A percentile compares a stretch with the other conserved stretches of the same genome.
Conservation (phyloP, 345 rosid genomes). For the Lumnitzera littorea region DNA sequence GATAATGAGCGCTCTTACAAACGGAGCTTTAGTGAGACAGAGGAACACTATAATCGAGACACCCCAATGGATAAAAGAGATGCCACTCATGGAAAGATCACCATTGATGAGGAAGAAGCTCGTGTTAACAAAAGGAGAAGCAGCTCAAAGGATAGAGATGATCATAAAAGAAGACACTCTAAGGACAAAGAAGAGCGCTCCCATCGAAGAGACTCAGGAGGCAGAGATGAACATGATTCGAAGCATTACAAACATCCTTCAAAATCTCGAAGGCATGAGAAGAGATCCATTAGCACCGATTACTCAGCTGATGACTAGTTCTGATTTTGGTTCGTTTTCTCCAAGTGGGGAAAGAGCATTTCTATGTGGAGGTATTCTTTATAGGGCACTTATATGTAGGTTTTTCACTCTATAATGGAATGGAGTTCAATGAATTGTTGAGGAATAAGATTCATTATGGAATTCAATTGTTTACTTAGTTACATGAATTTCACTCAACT, state of each 20-base stretch:
- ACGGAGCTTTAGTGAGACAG: conserved; percentile 17
- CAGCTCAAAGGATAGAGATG: conserved; percentile 25
- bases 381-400: too few species aligned
- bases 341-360: background rate
- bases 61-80: conserved; percentile 14
- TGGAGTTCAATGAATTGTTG: too few species aligned
- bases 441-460: too few species aligned
- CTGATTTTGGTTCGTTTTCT: background rate
- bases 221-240: conserved; percentile 9
- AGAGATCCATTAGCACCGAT: conserved; percentile 17
- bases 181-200: conserved; percentile 22
- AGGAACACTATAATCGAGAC: conserved; percentile 1
- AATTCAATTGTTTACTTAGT: too few species aligned
- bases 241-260: background rate
- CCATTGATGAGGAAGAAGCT: conserved; percentile 9
- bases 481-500: too few species aligned
- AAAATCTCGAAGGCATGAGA: conserved; percentile 6
- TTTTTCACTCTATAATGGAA: too few species aligned
- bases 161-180: conserved; percentile 10
- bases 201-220: conserved; percentile 22
- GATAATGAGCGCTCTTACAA: conserved; percentile 18
- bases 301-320: conserved; percentile 6
- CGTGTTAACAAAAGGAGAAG: conserved; percentile 12
- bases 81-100: conserved; percentile 14
- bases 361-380: too few species aligned